These are phyloP conservation scores for Scleromitrula shiraiana DNA, from an alignment of 2,329 filamentous ascomycete species.

Conservation along the genomic window DNA sequence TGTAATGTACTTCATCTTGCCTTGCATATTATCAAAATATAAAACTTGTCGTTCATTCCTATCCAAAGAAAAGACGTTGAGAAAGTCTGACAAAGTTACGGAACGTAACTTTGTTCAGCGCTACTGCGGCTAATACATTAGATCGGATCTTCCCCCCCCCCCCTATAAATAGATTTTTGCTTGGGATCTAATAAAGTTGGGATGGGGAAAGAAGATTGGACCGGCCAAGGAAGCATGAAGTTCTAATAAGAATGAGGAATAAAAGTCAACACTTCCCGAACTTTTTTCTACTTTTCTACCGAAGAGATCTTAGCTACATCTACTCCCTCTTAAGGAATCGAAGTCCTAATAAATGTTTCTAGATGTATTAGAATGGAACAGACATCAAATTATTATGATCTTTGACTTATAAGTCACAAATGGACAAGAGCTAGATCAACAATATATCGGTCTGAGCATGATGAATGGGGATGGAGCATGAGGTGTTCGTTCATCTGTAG, in stretches of 20 bases:
- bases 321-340: too few relatives aligned
- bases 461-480: too few relatives aligned
- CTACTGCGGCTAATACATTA: neutral
- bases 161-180: constrained; percentile 1
- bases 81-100: neutral
- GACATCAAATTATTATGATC: too few relatives aligned
- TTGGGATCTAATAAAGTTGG: neutral
- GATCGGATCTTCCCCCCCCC: neutral
- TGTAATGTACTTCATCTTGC: neutral
- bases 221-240: neutral
- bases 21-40: neutral
- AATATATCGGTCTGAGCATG: too few relatives aligned
- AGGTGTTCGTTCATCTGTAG: too few relatives aligned
- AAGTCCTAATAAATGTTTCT: too few relatives aligned
- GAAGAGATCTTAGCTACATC: too few relatives aligned
- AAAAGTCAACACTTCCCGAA: too few relatives aligned
- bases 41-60: neutral
- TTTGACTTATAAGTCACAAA: too few relatives aligned
- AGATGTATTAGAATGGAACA: too few relatives aligned
- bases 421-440: too few relatives aligned
- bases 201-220: neutral
- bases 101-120: neutral
- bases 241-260: neutral
- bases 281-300: too few relatives aligned
- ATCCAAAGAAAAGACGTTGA: constrained; percentile 6